Conservation (phyloP, 208 protist species). For the Porcisia hertigi region DNA sequence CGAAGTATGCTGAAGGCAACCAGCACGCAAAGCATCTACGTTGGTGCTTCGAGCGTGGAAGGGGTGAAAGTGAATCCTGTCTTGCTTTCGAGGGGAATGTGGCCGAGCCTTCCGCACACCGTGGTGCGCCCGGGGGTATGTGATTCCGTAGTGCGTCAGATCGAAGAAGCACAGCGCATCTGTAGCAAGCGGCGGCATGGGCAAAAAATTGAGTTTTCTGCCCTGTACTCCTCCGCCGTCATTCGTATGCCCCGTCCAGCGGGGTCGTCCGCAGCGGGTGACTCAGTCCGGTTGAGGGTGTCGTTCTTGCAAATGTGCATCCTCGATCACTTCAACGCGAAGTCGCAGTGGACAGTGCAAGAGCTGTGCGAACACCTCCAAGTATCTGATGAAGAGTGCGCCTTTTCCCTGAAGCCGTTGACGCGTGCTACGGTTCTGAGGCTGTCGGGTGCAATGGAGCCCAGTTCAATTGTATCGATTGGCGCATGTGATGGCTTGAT, state of each 20-base stretch:
- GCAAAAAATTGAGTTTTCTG: constrained; percentile 32
- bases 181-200: constrained; percentile 24
- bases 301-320: constrained; percentile 45
- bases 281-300: constrained; percentile 31
- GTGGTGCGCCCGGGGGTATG: constrained; percentile 4
- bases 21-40: constrained; percentile 18
- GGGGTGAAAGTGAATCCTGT: constrained; percentile 15
- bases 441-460: not conserved
- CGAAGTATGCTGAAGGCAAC: constrained; percentile 46
- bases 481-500: constrained; percentile 10
- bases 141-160: not conserved
- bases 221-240: constrained; percentile 31
- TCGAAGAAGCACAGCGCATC: constrained; percentile 12
- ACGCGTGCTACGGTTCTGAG: constrained; percentile 22
- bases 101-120: constrained; percentile 24
- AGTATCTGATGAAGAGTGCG: constrained; percentile 20
- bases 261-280: not conserved
- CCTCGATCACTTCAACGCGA: constrained; percentile 49
- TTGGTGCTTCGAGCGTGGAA: constrained; percentile 17
- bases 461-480: constrained; percentile 11
- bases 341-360: constrained; percentile 30
- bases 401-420: constrained; percentile 29
- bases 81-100: constrained; percentile 28
- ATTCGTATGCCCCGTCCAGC: constrained; percentile 22
- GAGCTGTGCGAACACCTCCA: constrained; percentile 38